Base-by-base conservation (phyloP, 129 eudicot genomes). In the Dittrichia graveolens region DNA sequence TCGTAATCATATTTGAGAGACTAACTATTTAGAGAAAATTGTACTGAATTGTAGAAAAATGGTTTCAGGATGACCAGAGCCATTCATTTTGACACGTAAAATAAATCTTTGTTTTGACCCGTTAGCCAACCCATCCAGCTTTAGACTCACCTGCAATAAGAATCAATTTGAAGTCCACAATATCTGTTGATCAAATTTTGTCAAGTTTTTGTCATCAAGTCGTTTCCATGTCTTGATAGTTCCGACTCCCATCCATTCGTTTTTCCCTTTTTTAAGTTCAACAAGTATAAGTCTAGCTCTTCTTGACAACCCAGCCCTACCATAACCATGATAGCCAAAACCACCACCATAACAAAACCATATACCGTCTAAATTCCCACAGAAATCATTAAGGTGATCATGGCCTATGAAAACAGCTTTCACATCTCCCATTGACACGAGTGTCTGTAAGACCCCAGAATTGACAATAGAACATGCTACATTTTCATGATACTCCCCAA, bases 331-430 rank as follows among this genome's bases (percentile, higher is more conserved):
- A 79, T 94, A 90, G 41, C 98, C 98, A 24, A 88, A 82, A 12
- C 96, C 98, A 34, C 98, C 98, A 15, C 98, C 98, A 75, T 94
- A 94, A 75, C 98, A 94, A 76, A 94, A 94, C 98, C 96, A 90
- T 59, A 94, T 69, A 13, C 95, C 95, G 37, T 79, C 68, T 24
- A 94, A 78, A 44, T 86, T 84, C 75, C 96, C 96, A 72, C 98
- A 94, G 57, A 89, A 94, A 74, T 94, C 98, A 48, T 94, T 94
- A 7, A 61, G 87, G 81, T 94, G 98, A 79, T 94, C 98, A 81
- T 94, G 98, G 16, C 98, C 98, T 55, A 87, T 76, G 65, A 94
- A 94, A 5, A 86, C 95, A 35, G 95, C 98, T 73, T 87, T 94
- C 62, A 94, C 93, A 77, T 87, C 92, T 45, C 87, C 90, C 89